phyloP scores from a whole-genome alignment of 2,329 filamentous ascomycete genomes.

The Exophiala dermatitidis region DNA sequence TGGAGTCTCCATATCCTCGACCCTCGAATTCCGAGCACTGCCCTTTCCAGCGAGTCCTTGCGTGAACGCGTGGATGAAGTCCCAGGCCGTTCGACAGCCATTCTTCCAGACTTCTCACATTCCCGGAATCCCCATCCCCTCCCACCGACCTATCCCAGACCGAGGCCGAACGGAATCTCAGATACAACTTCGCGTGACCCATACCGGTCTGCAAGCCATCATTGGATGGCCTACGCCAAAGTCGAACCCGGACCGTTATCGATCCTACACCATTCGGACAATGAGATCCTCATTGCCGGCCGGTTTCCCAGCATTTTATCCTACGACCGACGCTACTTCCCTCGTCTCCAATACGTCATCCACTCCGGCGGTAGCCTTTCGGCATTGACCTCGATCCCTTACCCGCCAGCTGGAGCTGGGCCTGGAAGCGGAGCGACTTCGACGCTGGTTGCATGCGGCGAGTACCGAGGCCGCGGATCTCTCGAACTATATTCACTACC shows the following conservation, averaged over 20 bases:
- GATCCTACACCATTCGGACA: conserved; percentile 68
- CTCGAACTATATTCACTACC: conserved; percentile 70
- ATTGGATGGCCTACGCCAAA: conserved; percentile 52
- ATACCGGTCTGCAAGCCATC: conserved; percentile 8
- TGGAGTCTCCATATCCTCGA: conserved; percentile 78
- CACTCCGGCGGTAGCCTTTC: conserved; percentile 75
- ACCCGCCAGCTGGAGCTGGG: conserved; percentile 51
- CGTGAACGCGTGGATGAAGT: conserved; percentile 49
- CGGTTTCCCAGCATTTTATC: conserved; percentile 82
- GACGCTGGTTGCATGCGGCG: conserved; percentile 73
- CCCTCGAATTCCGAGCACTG: conserved; percentile 44
- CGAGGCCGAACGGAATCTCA: not conserved
- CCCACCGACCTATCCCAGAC: conserved; percentile 3
- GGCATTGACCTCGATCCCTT: conserved; percentile 55
- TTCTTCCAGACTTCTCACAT: conserved; percentile 12
- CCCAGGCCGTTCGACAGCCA: conserved; percentile 11
- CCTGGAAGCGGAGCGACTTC: conserved; percentile 36
- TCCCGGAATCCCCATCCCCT: conserved; percentile 1
- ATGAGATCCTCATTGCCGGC: conserved; percentile 82
- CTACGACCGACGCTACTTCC: conserved; percentile 83
- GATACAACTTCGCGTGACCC: conserved; percentile 3
- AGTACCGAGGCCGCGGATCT: conserved; percentile 86
- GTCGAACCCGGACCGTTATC: conserved; percentile 75
- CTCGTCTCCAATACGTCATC: conserved; percentile 66
- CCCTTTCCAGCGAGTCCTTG: conserved; percentile 22